Percentiles rank a stretch among this genome's conserved stretches.
phyloP scores from a whole-genome alignment of 2,329 filamentous ascomycete species.

The Aureobasidium uvarum region DNA sequence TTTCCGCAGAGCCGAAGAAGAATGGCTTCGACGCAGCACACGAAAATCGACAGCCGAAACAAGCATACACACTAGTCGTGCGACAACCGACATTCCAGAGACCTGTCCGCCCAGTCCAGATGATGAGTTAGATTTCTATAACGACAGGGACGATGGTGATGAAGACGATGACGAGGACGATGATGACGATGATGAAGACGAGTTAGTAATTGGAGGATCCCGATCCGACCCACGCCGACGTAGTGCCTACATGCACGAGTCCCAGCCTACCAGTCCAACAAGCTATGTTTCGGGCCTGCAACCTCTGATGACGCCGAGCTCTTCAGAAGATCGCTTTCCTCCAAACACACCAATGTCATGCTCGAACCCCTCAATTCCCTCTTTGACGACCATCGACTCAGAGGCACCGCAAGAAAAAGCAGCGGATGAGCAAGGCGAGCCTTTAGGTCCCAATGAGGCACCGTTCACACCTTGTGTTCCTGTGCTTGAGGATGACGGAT shows the following conservation, averaged over 20 bases:
- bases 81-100: constrained; percentile 31
- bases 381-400: constrained; percentile 50
- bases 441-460: neutral
- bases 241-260: neutral
- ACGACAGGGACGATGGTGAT: neutral
- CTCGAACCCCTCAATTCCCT: constrained; percentile 53
- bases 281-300: constrained; percentile 30
- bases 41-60: constrained; percentile 38
- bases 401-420: constrained; percentile 12
- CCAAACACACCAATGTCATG: constrained; percentile 51
- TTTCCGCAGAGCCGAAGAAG: constrained; percentile 38
- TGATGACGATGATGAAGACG: neutral
- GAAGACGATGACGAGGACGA: constrained; percentile 13
- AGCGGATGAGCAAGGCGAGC: neutral
- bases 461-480: neutral
- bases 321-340: constrained; percentile 38
- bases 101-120: constrained; percentile 51
- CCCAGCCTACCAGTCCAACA: constrained; percentile 43
- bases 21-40: constrained; percentile 38
- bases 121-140: constrained; percentile 45
- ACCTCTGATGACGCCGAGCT: constrained; percentile 29
- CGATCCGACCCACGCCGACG: constrained; percentile 10
- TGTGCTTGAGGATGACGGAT: constrained; percentile 35
- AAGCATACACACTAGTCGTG: constrained; percentile 33
- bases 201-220: neutral